Evolutionary conservation across 2,329 filamentous ascomycete species (phyloP).

Genomic region (Didymella glomerata): DNA sequence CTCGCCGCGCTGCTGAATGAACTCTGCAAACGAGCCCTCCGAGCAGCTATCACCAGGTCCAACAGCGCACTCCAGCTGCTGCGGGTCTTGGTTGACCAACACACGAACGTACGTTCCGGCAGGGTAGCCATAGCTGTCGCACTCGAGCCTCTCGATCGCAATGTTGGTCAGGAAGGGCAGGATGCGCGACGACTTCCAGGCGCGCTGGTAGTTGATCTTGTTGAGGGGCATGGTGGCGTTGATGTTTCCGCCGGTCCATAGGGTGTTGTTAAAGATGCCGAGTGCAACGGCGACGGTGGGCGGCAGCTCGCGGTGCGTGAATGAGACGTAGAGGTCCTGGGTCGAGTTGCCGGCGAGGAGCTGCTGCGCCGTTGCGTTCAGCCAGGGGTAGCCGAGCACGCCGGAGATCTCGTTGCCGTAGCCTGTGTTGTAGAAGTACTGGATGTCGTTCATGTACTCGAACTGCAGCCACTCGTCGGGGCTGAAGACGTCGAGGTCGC

Average conservation of each 20-base stretch:
- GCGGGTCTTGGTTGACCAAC: constrained; percentile 61
- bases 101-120: constrained; percentile 62
- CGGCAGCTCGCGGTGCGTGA: constrained; percentile 74
- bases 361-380: constrained; percentile 66
- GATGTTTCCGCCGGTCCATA: constrained; percentile 61
- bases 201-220: constrained; percentile 68
- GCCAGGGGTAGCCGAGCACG: constrained; percentile 70
- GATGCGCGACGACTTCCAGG: constrained; percentile 69
- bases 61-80: constrained; percentile 59
- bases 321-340: constrained; percentile 73
- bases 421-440: constrained; percentile 71
- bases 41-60: constrained; percentile 62
- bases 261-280: constrained; percentile 74
- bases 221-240: constrained; percentile 72
- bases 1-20: constrained; percentile 54
- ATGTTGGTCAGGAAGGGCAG: constrained; percentile 73
- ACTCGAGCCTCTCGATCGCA: constrained; percentile 71
- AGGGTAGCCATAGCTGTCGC: constrained; percentile 64
- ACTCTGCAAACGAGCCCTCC: constrained; percentile 53
- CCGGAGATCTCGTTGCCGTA: constrained; percentile 68
- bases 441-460: constrained; percentile 71
- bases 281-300: constrained; percentile 72
- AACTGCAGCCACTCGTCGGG: constrained; percentile 72
- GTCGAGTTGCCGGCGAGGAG: constrained; percentile 55
- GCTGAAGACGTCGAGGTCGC: constrained; percentile 66